A percentile compares a stretch with the other conserved stretches of the same genome.
Conservation (phyloP, 441 rosid genomes). For the Gossypium davidsonii region DNA sequence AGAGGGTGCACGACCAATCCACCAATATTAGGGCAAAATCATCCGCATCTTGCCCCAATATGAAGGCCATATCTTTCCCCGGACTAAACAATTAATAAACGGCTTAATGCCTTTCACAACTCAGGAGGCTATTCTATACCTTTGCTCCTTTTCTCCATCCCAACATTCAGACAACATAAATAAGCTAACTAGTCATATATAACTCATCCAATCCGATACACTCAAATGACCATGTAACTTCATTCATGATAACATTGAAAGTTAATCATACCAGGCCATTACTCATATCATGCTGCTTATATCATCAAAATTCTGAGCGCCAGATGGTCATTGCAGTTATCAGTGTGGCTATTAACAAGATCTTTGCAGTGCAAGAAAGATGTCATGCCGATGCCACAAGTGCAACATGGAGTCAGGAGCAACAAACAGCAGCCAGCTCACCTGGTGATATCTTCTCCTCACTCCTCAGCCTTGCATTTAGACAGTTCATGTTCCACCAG, state of each 20-base stretch:
- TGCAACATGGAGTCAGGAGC: not conserved
- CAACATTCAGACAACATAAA: not conserved
- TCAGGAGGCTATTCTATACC: not conserved
- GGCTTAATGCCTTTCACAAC: not conserved
- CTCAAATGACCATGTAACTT: not conserved
- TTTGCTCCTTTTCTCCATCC: not conserved
- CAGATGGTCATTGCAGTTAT: not conserved
- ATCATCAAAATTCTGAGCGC: not conserved
- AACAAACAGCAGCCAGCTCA: not conserved
- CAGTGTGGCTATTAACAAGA: not conserved
- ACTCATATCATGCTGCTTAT: not conserved
- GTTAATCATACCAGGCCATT: not conserved
- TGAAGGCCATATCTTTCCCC: not conserved
- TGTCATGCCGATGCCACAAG: not conserved
- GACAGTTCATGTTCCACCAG: constrained; percentile 44
- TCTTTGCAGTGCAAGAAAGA: not conserved
- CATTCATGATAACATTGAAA: not conserved
- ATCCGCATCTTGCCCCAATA: not conserved
- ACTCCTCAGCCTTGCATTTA: constrained; percentile 19
- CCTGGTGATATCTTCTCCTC: constrained; percentile 4
- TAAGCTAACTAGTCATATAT: not conserved
- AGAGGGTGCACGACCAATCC: not conserved
- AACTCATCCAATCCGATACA: not conserved
- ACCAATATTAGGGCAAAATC: not conserved
- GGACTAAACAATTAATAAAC: not conserved